Conservation (phyloP, 441 rosid genomes). For the Jatropha multifida region DNA sequence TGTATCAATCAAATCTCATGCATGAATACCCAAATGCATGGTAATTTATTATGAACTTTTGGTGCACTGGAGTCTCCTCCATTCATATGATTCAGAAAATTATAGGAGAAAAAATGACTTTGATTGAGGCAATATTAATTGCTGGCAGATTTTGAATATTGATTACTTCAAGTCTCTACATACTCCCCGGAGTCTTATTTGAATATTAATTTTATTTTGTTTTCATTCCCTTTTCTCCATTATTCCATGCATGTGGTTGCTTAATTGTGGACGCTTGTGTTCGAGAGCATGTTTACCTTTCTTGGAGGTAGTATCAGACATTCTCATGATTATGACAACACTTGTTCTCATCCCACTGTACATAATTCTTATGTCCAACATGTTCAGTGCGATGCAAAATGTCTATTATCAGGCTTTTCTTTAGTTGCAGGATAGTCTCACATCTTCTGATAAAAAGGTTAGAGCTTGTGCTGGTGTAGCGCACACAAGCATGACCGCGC, state of each 20-base stretch:
- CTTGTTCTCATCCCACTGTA: too few species aligned
- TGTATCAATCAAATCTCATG: not conserved
- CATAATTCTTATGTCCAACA: not conserved
- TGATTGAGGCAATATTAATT: not conserved
- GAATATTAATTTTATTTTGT: not conserved
- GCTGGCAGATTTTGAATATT: not conserved
- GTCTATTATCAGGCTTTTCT: not conserved
- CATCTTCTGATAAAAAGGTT: constrained; percentile 5
- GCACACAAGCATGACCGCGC: constrained; percentile 20
- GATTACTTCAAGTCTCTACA: too few species aligned
- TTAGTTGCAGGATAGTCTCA: constrained; percentile 4
- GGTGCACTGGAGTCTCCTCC: not conserved
- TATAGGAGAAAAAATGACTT: not conserved
- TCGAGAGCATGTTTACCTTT: not conserved
- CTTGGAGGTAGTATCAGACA: not conserved
- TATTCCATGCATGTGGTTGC: not conserved
- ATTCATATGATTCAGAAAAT: not conserved
- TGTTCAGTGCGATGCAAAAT: not conserved
- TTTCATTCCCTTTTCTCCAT: not conserved
- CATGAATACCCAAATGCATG: not conserved
- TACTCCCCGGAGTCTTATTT: not conserved
- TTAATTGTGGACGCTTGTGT: not conserved
- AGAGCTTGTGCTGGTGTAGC: constrained; percentile 15
- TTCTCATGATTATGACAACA: too few species aligned
- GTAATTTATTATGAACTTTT: not conserved